Evolutionary conservation across 768 basidiomycete genomes (phyloP), one percentile per base, ranked within the genome.

Genomic region (Paxillus ammoniavirescens): DNA sequence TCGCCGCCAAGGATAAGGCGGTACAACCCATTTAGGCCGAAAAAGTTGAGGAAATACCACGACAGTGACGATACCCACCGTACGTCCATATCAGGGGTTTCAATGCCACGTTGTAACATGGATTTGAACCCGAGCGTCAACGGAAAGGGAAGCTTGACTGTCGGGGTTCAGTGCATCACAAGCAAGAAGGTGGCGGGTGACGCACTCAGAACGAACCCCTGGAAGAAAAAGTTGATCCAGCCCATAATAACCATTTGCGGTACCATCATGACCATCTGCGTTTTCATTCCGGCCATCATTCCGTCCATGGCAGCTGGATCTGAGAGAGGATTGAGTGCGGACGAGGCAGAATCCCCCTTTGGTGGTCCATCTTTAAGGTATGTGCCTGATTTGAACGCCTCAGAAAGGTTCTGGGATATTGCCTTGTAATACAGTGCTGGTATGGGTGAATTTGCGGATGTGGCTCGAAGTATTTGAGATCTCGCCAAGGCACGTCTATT

Each of bases 191-290:
- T 38, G 18, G 36, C 2, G 1, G 35, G 49, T 42, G 36, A 84
- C 95, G 71, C 68, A 98, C 96, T 98, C 53, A 98, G 80, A 54
- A 99, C 91, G 68, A 98, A 98, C 28, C 97, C 97, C 65, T 96
- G 90, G 76, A 98, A 99, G 84, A 99, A 99, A 72, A 95, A 93
- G 71, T 94, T 98, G 74, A 99, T 98, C 91, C 96, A 98, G 48
- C 94, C 95, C 96, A 98, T 98, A 61, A 98, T 93, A 55, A 97
- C 80, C 89, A 98, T 98, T 73, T 98, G 91, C 15, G 91, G 92
- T 13, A 96, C 89, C 91, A 98, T 98, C 91, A 97, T 95, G 46
- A 98, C 93, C 81, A 92, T 93, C 72, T 99, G 97, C 17, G 96
- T 98, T 78, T 98, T 98, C 88, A 99, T 91, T 35, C 92, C 92